These are phyloP conservation scores for Taphrina wiesneri DNA, from an alignment of 1,139 yeast genomes.

Conservation along the genomic window DNA sequence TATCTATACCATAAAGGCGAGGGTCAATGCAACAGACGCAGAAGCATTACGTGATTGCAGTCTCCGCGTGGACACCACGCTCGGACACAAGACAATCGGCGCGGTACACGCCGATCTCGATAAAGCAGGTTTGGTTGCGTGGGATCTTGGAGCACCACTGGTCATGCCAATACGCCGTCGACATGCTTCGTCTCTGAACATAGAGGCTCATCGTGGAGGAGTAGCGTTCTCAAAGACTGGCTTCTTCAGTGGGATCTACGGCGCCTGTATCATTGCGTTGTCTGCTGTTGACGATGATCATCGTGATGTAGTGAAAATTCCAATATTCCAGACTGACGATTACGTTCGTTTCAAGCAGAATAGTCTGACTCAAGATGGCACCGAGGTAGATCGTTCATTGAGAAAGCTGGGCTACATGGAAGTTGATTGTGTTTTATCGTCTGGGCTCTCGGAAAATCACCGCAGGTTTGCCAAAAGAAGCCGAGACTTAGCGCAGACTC, in stretches of 20 bases:
- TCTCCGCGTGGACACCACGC: conserved; percentile 17
- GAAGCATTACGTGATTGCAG: conserved; percentile 28
- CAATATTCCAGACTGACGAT: conserved; percentile 31
- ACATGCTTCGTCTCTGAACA: conserved; percentile 24
- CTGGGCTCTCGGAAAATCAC: conserved; percentile 21
- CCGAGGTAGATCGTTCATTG: conserved; percentile 16
- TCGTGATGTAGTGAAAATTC: conserved; percentile 15
- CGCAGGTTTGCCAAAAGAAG: conserved; percentile 17
- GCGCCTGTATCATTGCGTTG: conserved; percentile 21
- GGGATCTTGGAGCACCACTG: conserved; percentile 17
- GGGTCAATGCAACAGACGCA: conserved; percentile 20
- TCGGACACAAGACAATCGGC: conserved; percentile 32
- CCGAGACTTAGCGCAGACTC: conserved; percentile 28
- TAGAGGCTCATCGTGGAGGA: conserved; percentile 29
- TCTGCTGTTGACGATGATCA: conserved; percentile 27
- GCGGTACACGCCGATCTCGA: conserved; percentile 13
- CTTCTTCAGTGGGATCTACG: conserved; percentile 25
- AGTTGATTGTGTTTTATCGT: conserved; percentile 13
- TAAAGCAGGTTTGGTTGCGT: conserved; percentile 6
- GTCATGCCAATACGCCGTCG: conserved; percentile 25
- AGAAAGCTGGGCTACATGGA: conserved; percentile 20
- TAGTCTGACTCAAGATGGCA: conserved; percentile 8
- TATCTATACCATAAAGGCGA: conserved; percentile 16
- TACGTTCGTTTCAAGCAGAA: conserved; percentile 31
- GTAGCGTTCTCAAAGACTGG: conserved; percentile 31